These are phyloP conservation scores for Aureobasidium sp. DNA, from an alignment of 2,329 filamentous ascomycete species.

Conservation along the genomic window DNA sequence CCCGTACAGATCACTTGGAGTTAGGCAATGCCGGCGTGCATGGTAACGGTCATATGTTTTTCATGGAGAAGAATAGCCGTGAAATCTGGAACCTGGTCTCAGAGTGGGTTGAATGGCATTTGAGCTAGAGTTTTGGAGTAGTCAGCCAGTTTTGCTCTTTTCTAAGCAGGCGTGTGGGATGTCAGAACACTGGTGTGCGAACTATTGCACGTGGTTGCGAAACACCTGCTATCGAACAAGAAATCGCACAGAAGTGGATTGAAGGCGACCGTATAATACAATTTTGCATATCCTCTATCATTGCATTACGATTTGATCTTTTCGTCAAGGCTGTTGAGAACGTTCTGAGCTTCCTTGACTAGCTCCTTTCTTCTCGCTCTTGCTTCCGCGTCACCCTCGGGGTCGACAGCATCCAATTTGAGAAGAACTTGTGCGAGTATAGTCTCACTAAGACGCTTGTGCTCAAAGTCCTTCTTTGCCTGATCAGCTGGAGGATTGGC, in stretches of 20 bases:
- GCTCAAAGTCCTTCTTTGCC: conserved; percentile 65
- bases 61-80: conserved; percentile 47
- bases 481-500: conserved; percentile 55
- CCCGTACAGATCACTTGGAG: conserved; percentile 35
- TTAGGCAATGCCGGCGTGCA: conserved; percentile 39
- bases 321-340: conserved; percentile 59
- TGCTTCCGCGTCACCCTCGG: conserved; percentile 60
- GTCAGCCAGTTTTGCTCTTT: background rate
- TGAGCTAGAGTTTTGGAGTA: background rate
- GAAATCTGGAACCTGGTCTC: conserved; percentile 35
- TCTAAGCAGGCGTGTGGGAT: too few relatives aligned
- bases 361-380: conserved; percentile 62
- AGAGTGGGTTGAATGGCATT: conserved; percentile 26
- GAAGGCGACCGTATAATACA: background rate
- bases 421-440: conserved; percentile 68
- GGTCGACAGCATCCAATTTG: conserved; percentile 70
- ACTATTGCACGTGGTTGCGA: too few relatives aligned
- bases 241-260: background rate
- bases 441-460: conserved; percentile 67
- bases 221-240: background rate
- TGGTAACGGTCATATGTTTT: conserved; percentile 52
- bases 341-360: conserved; percentile 62
- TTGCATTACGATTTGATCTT: conserved; percentile 14
- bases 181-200: too few relatives aligned
- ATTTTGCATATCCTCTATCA: background rate